Evolutionary conservation across 257 asterid genomes (phyloP).

Genomic region (Nicotiana otophora): DNA sequence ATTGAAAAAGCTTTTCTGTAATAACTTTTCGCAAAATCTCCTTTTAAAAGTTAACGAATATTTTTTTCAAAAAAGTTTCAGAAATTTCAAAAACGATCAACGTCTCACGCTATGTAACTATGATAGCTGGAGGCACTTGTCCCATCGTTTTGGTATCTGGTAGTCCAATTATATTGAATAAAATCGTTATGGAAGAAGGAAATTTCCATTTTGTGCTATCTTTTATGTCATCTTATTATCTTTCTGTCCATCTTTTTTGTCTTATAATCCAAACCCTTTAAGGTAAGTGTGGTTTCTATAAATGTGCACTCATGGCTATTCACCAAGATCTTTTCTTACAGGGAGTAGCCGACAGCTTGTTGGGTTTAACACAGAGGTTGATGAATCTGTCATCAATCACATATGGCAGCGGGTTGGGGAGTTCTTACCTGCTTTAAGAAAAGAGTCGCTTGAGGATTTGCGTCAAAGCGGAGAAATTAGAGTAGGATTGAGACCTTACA

Average conservation of each 20-base stretch:
- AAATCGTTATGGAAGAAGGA: background rate
- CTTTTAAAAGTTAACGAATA: background rate
- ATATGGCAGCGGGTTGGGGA: constrained; percentile 85
- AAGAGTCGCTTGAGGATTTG: constrained; percentile 50
- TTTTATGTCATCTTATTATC: background rate
- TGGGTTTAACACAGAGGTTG: constrained; percentile 67
- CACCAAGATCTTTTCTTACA: constrained; percentile 23
- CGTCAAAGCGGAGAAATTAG: constrained; percentile 60
- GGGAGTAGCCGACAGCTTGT: constrained; percentile 94
- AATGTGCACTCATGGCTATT: background rate
- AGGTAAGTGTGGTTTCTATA: background rate
- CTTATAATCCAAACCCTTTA: background rate
- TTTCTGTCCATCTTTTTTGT: background rate
- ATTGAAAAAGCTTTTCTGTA: background rate
- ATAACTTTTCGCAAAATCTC: background rate
- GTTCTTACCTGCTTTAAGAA: constrained; percentile 65
- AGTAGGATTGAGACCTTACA: constrained; percentile 94
- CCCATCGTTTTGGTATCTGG: background rate
- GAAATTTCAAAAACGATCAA: background rate
- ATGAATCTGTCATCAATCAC: constrained; percentile 54
- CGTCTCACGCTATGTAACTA: background rate
- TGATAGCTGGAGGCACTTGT: background rate
- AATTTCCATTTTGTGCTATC: background rate
- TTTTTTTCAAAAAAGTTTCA: background rate
- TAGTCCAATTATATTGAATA: background rate